Conservation (phyloP, 805 yeast species). For the Pichia cephalocereana region DNA sequence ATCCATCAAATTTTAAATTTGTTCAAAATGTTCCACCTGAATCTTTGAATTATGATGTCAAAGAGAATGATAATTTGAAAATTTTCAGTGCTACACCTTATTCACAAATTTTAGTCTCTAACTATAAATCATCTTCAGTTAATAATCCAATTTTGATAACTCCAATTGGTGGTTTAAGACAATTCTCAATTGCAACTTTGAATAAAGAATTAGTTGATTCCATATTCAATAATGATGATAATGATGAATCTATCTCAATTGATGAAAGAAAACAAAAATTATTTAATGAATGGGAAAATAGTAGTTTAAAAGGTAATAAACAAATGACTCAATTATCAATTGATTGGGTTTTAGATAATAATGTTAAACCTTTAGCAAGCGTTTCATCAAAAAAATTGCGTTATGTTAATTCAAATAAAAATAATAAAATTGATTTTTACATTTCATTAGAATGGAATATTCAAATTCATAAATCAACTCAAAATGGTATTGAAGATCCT, state of each 20-base stretch:
- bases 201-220: conserved; percentile 13
- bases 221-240: conserved; percentile 10
- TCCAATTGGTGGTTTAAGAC: conserved; percentile 35
- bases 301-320: conserved; percentile 20
- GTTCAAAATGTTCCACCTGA: background rate
- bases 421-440: conserved; percentile 20
- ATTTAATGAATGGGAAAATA: conserved; percentile 14
- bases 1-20: conserved; percentile 17
- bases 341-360: conserved; percentile 25
- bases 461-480: conserved; percentile 5
- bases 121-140: conserved; percentile 5
- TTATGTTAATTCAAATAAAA: conserved; percentile 15
- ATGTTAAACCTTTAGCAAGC: conserved; percentile 22
- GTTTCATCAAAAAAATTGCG: conserved; percentile 19
- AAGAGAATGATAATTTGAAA: background rate
- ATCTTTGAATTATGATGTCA: background rate
- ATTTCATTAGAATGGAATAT: conserved; percentile 25
- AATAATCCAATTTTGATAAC: conserved; percentile 25
- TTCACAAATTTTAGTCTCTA: conserved; percentile 15
- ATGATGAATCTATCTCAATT: background rate
- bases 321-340: conserved; percentile 25
- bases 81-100: conserved; percentile 9
- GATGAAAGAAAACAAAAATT: conserved; percentile 11
- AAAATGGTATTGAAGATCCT: conserved; percentile 4
- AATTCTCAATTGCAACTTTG: conserved; percentile 26